Percentiles rank a stretch among this genome's conserved stretches.
Conservation (phyloP, 2,329 filamentous ascomycete species). For the Pseudogymnoascus sp. region DNA sequence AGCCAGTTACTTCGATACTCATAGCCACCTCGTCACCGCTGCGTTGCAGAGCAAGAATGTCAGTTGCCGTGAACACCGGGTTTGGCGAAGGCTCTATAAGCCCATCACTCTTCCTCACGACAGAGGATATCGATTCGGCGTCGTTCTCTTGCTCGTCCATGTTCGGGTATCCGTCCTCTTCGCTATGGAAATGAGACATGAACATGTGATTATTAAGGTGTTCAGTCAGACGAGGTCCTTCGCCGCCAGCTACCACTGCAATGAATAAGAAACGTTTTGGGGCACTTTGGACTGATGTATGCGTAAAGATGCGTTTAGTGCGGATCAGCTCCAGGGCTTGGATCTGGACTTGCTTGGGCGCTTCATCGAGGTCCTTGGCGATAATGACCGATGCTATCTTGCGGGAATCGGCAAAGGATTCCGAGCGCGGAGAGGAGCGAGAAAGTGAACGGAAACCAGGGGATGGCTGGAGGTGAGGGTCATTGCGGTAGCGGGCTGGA, state of each 20-base stretch:
- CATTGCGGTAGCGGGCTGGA: slow-evolving; percentile 23
- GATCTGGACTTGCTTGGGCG: slow-evolving; percentile 71
- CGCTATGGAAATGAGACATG: slow-evolving; percentile 77
- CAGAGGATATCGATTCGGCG: slow-evolving; percentile 26
- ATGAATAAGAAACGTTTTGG: slow-evolving; percentile 76
- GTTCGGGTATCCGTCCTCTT: slow-evolving; percentile 65
- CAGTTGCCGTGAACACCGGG: slow-evolving; percentile 26
- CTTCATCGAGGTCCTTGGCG: slow-evolving; percentile 69
- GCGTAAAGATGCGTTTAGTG: slow-evolving; percentile 68
- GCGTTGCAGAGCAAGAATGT: slow-evolving; percentile 33
- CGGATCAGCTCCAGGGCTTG: slow-evolving; percentile 74
- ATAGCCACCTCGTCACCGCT: slow-evolving; percentile 53
- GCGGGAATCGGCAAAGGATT: slow-evolving; percentile 36
- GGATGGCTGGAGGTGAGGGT: slow-evolving; percentile 28
- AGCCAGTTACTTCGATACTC: slow-evolving; percentile 71
- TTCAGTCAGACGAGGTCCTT: slow-evolving; percentile 42
- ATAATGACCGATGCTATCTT: slow-evolving; percentile 77
- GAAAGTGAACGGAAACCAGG: slow-evolving; percentile 24
- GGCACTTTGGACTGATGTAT: slow-evolving; percentile 63
- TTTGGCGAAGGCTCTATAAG: slow-evolving; percentile 13
- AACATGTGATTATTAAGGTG: slow-evolving; percentile 78
- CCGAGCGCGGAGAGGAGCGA: slow-evolving; percentile 28
- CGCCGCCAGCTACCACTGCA: slow-evolving; percentile 54
- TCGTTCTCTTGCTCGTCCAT: slow-evolving; percentile 42
- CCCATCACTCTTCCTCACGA: slow-evolving; percentile 25